Percentiles rank a stretch among this genome's conserved stretches.
Conservation (phyloP, 192 early-diverging fungal species). For the Fimicolochytrium jonesii region DNA sequence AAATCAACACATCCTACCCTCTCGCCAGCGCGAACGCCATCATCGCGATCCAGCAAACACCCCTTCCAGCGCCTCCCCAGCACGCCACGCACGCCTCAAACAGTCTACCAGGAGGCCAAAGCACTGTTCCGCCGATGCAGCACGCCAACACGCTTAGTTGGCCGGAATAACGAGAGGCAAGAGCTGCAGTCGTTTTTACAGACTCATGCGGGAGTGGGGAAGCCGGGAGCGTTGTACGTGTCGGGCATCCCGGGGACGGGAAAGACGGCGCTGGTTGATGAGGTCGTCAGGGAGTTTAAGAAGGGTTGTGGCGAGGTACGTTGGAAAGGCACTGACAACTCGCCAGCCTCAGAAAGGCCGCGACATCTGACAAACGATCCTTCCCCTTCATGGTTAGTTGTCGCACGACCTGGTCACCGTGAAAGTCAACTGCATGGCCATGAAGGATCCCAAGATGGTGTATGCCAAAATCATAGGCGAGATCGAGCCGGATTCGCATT, state of each 20-base stretch:
- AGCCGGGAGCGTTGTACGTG: constrained; percentile 60
- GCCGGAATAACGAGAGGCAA: constrained; percentile 55
- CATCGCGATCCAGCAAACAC: too few species aligned
- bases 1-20: too few species aligned
- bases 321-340: too few species aligned
- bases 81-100: constrained; percentile 13
- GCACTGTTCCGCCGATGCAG: constrained; percentile 57
- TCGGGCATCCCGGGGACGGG: constrained; percentile 92
- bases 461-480: constrained; percentile 65
- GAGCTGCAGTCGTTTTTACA: constrained; percentile 50
- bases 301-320: too few species aligned
- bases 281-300: constrained; percentile 36
- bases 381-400: too few species aligned
- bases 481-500: constrained; percentile 31
- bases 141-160: constrained; percentile 59
- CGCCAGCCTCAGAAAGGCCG: too few species aligned
- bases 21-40: too few species aligned
- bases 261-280: constrained; percentile 80
- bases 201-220: constrained; percentile 39
- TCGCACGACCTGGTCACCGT: too few species aligned
- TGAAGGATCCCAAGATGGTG: constrained; percentile 64
- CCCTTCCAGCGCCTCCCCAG: too few species aligned
- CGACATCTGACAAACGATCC: too few species aligned
- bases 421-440: constrained; percentile 83
- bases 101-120: constrained; percentile 56